Evolutionary conservation across 805 yeast species (phyloP), one percentile per base, ranked within the genome.

Genomic region (Kazachstania martiniae): DNA sequence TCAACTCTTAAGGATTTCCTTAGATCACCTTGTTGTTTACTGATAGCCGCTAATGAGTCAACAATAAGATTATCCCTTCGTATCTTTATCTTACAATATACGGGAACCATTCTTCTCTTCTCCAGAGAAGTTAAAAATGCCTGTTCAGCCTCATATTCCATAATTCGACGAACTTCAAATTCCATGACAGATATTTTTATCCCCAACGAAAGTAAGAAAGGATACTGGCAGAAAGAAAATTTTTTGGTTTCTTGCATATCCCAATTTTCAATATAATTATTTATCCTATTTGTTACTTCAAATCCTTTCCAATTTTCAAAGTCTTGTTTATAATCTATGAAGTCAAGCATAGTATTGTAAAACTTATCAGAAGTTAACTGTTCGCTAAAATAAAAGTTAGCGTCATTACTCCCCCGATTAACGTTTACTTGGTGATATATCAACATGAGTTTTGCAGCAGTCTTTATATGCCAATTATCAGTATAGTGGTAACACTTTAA

Each of bases 131-230:
- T 72, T 25, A 86, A 68, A 46, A 86, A 86, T 0, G 95, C 94
- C 51, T 83, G 89, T 46, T 85, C 94, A 0, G 94, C 94, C 46
- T 79, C 77, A 33, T 79, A 61, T 46, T 81, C 91, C 95, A 86
- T 86, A 33, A 72, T 78, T 29, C 78, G 57, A 39, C 74, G 69
- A 0, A 89, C 85, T 49, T 85, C 95, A 51, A 82, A 76, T 43
- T 83, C 94, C 40, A 89, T 58, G 2, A 89, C 74, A 0, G 78
- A 65, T 2, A 86, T 79, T 53, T 89, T 89, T 1, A 85, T 70
- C 0, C 94, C 95, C 37, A 89, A 56, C 0, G 94, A 76, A 16
- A 89, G 59, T 32, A 85, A 59, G 49, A 82, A 86, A 2, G 96
- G 95, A 43, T 68, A 86, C 41, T 81, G 80, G 51, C 97, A 87